Evolutionary conservation across 2,329 filamentous ascomycete species (phyloP), one percentile per base, ranked within the genome.

Genomic region (Microascus cirrosus): DNA sequence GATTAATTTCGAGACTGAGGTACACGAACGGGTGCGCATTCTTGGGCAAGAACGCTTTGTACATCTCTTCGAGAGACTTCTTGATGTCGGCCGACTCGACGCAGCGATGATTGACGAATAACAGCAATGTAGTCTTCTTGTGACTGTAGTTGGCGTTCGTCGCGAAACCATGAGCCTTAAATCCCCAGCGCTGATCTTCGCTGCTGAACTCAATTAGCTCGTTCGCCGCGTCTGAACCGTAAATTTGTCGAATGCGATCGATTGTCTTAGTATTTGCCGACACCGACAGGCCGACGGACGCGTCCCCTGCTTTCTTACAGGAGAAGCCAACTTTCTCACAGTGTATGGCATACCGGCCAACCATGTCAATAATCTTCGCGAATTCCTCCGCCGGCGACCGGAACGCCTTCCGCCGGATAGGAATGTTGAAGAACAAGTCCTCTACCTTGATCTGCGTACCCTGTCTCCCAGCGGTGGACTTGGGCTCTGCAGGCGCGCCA

Each of bases 361-460:
- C 88, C 68, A 96, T 84, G 68, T 99, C 94, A 28, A 97, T 85
- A 59, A 99, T 96, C 73, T 97, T 99, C 66, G 95, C 91, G 74
- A 95, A 97, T 69, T 99, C 95, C 67, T 99, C 94, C 42, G 91
- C 89, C 20, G 89, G 76, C 15, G 93, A 97, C 48, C 94, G 84
- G 67, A 99, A 99, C 12, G 95, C 94, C 63, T 85, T 84, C 39
- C 92, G 84, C 25, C 94, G 83, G 10, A 88, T 95, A 0, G 91
- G 92, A 1, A 97, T 84, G 65, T 96, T 99, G 77, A 96, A 99
- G 70, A 99, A 99, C 12, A 99, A 74, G 69, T 99, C 94, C 67
- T 99, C 93, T 18, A 99, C 92, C 0, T 90, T 92, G 66, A 99
- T 96, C 66, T 96, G 92, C 2, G 94, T 99, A 8, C 94, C 94